Evolutionary conservation across 2,329 filamentous ascomycete species (phyloP), one percentile per base, ranked within the genome.

Genomic region (Aspergillus novofumigatus): DNA sequence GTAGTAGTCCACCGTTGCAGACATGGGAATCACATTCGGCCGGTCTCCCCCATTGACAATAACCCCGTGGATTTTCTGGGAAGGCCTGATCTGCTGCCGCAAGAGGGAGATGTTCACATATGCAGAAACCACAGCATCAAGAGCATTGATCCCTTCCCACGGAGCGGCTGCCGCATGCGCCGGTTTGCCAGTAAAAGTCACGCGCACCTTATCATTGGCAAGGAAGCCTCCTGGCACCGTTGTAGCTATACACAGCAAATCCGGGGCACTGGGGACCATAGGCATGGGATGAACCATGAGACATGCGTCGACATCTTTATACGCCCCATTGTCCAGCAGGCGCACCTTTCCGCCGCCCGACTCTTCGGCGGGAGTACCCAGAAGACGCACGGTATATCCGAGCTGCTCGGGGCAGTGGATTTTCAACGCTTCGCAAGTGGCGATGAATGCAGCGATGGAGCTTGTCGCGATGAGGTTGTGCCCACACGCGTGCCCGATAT

Each of bases 91-190:
- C 66, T 85, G 83, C 67, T 85, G 83, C 2, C 83, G 75, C 6
- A 85, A 72, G 2, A 81, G 74, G 0, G 79, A 80, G 10, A 85
- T 68, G 49, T 68, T 70, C 26, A 70, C 65, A 57, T 75, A 76
- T 0, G 70, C 78, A 0, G 77, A 75, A 3, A 85, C 73, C 14
- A 83, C 71, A 0, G 82, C 83, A 62, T 86, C 83, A 1, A 85
- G 74, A 0, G 83, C 83, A 66, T 86, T 85, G 61, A 81, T 75
- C 0, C 83, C 83, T 14, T 81, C 72, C 82, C 82, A 85, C 0
- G 82, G 83, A 5, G 72, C 78, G 3, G 78, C 78, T 1, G 79
- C 82, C 0, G 82, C 82, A 65, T 85, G 83, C 0, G 83, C 81
- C 49, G 80, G 79, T 42, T 78, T 77, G 0, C 83, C 83, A 1